A percentile compares a stretch with the other conserved stretches of the same genome.
These are phyloP conservation scores for Apiotrichum sp. DNA, from an alignment of 1,284 basidiomycete genomes.

Conservation along the genomic window DNA sequence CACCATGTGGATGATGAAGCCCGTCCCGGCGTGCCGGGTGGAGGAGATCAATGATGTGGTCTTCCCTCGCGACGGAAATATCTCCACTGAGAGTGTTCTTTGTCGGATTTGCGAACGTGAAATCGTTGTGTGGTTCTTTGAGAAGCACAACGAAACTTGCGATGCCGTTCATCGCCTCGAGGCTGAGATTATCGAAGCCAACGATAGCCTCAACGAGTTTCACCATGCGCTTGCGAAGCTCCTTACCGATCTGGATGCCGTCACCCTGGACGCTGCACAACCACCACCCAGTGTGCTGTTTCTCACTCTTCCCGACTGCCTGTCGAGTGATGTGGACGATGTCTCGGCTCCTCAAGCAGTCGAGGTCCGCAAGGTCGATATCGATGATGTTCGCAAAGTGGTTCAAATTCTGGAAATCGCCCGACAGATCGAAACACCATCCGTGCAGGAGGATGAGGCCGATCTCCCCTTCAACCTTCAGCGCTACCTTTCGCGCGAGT, in stretches of 20 bases:
- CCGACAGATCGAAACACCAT: constrained; percentile 77
- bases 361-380: constrained; percentile 73
- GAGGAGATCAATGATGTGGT: constrained; percentile 41
- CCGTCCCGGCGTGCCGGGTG: constrained; percentile 54
- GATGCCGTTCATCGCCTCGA: constrained; percentile 94
- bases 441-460: constrained; percentile 81
- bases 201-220: constrained; percentile 85
- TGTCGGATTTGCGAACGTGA: constrained; percentile 98
- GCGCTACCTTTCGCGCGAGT: constrained; percentile 74
- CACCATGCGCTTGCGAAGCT: constrained; percentile 74
- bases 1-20: constrained; percentile 99
- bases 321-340: constrained; percentile 18
- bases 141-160: constrained; percentile 99
- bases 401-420: constrained; percentile 77
- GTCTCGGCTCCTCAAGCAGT: constrained; percentile 53
- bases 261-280: constrained; percentile 48
- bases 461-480: constrained; percentile 89
- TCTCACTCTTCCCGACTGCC: constrained; percentile 47
- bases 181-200: constrained; percentile 87
- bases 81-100: constrained; percentile 79
- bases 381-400: constrained; percentile 69
- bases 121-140: constrained; percentile 98
- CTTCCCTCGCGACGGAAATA: constrained; percentile 66
- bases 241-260: constrained; percentile 52
- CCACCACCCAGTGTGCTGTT: constrained; percentile 83